These are phyloP conservation scores for Puccinia coronata DNA, from an alignment of 1,284 basidiomycete genomes.

Conservation along the genomic window DNA sequence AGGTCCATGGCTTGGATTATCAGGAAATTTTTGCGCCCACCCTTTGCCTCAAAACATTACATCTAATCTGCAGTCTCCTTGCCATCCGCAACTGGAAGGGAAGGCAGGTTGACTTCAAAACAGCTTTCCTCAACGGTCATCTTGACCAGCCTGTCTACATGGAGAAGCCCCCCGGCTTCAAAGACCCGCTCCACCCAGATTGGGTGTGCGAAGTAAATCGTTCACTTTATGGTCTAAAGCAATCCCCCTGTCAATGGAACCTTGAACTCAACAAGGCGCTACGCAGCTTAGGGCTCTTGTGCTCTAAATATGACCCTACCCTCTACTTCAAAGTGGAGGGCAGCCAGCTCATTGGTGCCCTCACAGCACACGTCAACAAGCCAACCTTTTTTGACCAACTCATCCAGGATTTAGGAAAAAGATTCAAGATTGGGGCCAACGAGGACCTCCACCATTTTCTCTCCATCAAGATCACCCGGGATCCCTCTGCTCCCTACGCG, in stretches of 20 bases:
- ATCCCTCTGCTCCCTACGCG: neutral
- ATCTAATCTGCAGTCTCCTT: too few relatives aligned
- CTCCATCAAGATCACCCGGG: neutral
- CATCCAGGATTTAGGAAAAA: neutral
- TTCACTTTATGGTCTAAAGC: conserved; percentile 12
- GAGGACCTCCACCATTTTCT: too few relatives aligned
- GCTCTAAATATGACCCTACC: conserved; percentile 23
- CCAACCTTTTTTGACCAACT: neutral
- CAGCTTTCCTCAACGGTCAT: conserved; percentile 16
- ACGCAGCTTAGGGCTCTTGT: neutral
- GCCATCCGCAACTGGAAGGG: too few relatives aligned
- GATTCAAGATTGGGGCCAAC: conserved; percentile 8
- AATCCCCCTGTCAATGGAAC: too few relatives aligned
- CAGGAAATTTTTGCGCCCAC: conserved; percentile 24
- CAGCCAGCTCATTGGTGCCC: neutral
- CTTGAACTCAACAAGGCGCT: neutral
- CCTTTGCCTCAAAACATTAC: too few relatives aligned
- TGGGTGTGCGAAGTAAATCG: conserved; percentile 14
- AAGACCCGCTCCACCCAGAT: conserved; percentile 32
- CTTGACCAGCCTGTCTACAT: conserved; percentile 24
- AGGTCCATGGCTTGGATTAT: too few relatives aligned
- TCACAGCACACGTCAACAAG: conserved; percentile 10
- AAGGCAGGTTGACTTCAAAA: too few relatives aligned
- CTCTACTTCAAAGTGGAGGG: too few relatives aligned
- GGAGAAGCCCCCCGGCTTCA: neutral